Evolutionary conservation across 371 early-diverging fungal genomes (phyloP).

Genomic region (Mortierella sp.): DNA sequence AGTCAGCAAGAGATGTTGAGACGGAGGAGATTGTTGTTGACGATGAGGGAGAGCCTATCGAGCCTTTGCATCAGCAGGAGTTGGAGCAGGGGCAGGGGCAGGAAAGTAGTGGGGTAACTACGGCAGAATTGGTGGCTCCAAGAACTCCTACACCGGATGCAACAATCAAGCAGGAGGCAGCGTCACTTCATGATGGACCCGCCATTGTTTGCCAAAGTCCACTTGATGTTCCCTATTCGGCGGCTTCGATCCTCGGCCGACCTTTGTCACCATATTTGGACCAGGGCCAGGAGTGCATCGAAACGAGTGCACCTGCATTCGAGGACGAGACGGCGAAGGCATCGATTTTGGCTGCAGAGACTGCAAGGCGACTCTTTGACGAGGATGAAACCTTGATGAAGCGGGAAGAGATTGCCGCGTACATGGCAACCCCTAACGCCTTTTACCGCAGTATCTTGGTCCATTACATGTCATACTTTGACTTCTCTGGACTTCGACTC

Average conservation of each 20-base stretch:
- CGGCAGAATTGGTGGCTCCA: neutral
- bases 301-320: neutral
- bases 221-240: neutral
- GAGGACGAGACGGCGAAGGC: neutral
- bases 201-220: constrained; percentile 6
- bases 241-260: neutral
- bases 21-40: neutral
- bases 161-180: neutral
- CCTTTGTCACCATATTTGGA: neutral
- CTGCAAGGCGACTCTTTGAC: constrained; percentile 27
- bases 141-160: neutral
- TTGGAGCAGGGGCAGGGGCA: neutral
- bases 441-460: constrained; percentile 70
- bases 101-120: neutral
- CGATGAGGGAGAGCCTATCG: neutral
- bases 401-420: constrained; percentile 39
- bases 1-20: neutral
- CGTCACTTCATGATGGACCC: neutral
- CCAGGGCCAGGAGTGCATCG: neutral
- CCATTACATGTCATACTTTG: constrained; percentile 81
- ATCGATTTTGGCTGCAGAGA: constrained; percentile 8
- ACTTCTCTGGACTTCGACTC: constrained; percentile 77
- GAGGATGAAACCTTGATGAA: constrained; percentile 39
- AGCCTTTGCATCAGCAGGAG: neutral
- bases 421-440: constrained; percentile 37